phyloP scores from a whole-genome alignment of 768 basidiomycete species.

The Amanita jacksonii region DNA sequence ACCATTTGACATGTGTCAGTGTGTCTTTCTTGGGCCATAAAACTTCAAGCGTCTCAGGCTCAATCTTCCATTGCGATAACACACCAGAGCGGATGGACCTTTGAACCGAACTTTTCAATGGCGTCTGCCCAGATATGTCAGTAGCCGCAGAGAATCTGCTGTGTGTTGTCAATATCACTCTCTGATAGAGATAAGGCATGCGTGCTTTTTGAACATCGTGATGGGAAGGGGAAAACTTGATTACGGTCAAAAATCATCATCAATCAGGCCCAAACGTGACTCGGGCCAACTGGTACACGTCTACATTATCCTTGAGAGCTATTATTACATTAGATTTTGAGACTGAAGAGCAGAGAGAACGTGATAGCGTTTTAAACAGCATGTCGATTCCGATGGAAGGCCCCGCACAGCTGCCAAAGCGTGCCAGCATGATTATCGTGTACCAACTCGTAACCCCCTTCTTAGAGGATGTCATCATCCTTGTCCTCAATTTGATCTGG shows the following conservation, averaged over 20 bases:
- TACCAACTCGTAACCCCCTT: slow-evolving; percentile 7
- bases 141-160: slow-evolving; percentile 59
- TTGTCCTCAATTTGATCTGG: slow-evolving; percentile 91
- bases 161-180: slow-evolving; percentile 8
- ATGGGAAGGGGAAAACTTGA: neutral
- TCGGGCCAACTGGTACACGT: too few relatives aligned
- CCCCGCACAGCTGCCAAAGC: neutral
- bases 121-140: slow-evolving; percentile 85
- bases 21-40: slow-evolving; percentile 99
- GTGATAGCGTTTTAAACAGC: slow-evolving; percentile 20
- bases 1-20: slow-evolving; percentile 93
- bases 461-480: slow-evolving; percentile 71
- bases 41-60: slow-evolving; percentile 73
- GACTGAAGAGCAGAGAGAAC: slow-evolving; percentile 20
- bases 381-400: neutral
- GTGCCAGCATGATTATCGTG: too few relatives aligned
- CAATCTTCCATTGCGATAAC: slow-evolving; percentile 76
- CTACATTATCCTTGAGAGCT: slow-evolving; percentile 34
- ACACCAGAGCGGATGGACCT: slow-evolving; percentile 75
- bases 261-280: too few relatives aligned
- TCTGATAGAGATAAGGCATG: slow-evolving; percentile 6
- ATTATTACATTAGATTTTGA: slow-evolving; percentile 33
- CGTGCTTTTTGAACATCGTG: slow-evolving; percentile 71
- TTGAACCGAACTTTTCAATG: slow-evolving; percentile 90
- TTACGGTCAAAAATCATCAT: neutral